Evolutionary conservation across 2,329 filamentous ascomycete species (phyloP).

Genomic region (Colletotrichum somersetense): DNA sequence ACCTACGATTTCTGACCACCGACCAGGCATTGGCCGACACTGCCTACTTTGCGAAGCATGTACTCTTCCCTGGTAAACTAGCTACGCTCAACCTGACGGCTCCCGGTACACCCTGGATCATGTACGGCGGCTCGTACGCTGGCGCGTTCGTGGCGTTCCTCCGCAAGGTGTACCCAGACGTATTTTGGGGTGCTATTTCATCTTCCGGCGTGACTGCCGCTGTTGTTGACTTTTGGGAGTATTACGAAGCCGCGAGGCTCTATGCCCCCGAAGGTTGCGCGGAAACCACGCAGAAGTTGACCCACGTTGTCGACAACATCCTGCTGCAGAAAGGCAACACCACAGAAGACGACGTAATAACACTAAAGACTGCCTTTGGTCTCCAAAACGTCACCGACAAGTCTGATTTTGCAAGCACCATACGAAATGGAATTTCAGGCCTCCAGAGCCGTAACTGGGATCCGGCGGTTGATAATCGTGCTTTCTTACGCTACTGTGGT

Average conservation of each 20-base stretch:
- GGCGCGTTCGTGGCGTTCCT: constrained; percentile 84
- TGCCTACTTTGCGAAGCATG: constrained; percentile 82
- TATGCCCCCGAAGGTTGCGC: constrained; percentile 72
- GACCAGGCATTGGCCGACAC: constrained; percentile 86
- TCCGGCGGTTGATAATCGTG: constrained; percentile 56
- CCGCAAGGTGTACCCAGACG: constrained; percentile 80
- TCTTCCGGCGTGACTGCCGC: constrained; percentile 84
- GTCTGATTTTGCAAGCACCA: constrained; percentile 62
- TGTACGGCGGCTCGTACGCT: constrained; percentile 87
- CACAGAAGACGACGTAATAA: constrained; percentile 42
- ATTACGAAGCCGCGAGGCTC: constrained; percentile 63
- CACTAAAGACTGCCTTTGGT: constrained; percentile 62
- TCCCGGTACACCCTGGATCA: constrained; percentile 76
- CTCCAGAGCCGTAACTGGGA: constrained; percentile 68
- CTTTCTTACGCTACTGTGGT: constrained; percentile 62
- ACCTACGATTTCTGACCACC: constrained; percentile 83
- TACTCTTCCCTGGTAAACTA: constrained; percentile 75
- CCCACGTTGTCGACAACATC: constrained; percentile 64
- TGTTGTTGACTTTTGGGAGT: constrained; percentile 81
- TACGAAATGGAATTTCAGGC: constrained; percentile 56
- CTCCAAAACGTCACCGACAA: constrained; percentile 56
- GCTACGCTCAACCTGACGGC: constrained; percentile 76
- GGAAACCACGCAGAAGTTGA: constrained; percentile 69
- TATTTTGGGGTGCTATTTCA: constrained; percentile 83
- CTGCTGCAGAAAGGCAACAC: constrained; percentile 53